These are phyloP conservation scores for Debaryomyces hansenii DNA, from an alignment of 805 yeast genomes.

Conservation along the genomic window DNA sequence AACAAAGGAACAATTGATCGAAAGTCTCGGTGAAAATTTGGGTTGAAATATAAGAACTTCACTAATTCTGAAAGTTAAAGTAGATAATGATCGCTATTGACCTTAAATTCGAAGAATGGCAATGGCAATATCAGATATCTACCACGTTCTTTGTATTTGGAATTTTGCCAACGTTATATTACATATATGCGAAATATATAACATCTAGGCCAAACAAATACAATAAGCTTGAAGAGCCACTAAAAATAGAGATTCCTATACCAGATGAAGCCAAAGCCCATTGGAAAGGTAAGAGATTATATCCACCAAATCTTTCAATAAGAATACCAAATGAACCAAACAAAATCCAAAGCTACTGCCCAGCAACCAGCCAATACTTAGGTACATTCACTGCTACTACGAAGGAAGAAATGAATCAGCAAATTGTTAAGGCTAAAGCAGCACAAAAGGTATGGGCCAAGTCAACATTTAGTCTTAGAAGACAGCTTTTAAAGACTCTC, in stretches of 20 bases:
- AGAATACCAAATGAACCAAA: slow-evolving; percentile 61
- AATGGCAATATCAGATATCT: slow-evolving; percentile 47
- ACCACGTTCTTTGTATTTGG: slow-evolving; percentile 43
- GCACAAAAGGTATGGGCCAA: slow-evolving; percentile 56
- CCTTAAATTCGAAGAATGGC: slow-evolving; percentile 37
- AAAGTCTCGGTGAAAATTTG: no score
- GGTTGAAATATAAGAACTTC: no score
- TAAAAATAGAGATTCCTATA: slow-evolving; percentile 52
- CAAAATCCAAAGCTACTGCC: slow-evolving; percentile 83
- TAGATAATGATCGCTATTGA: slow-evolving; percentile 41
- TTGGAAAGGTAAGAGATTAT: slow-evolving; percentile 86
- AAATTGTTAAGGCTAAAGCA: slow-evolving; percentile 49
- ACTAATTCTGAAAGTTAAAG: no score
- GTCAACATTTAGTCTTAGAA: slow-evolving; percentile 64
- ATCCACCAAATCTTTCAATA: slow-evolving; percentile 55
- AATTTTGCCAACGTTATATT: slow-evolving; percentile 35
- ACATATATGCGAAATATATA: slow-evolving; percentile 35
- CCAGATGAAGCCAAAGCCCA: slow-evolving; percentile 83
- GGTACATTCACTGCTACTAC: slow-evolving; percentile 69
- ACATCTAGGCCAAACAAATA: slow-evolving; percentile 39
- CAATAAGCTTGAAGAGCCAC: slow-evolving; percentile 43
- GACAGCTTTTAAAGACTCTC: slow-evolving; percentile 69
- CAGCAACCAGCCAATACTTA: slow-evolving; percentile 90
- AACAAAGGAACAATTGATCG: no score
- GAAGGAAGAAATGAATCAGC: slow-evolving; percentile 67